A percentile compares a stretch with the other conserved stretches of the same genome.
phyloP scores from a whole-genome alignment of 164 flowering plant genomes.

The Euptelea pleiosperma region DNA sequence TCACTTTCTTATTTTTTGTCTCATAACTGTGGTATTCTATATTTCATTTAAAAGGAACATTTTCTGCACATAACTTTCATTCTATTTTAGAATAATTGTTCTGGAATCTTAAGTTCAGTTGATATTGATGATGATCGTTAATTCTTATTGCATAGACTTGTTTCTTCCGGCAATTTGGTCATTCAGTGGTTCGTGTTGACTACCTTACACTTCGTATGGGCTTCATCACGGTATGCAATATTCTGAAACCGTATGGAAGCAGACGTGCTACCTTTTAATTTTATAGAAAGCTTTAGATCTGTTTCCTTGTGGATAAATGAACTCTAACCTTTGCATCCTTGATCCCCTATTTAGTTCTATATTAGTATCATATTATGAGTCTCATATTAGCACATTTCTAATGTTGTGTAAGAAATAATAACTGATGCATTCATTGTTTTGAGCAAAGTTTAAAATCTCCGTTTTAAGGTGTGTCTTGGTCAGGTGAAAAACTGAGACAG shows the following conservation, averaged over 20 bases:
- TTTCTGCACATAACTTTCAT: too few species aligned
- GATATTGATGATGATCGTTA: not conserved
- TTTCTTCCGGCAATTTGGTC: constrained; percentile 94
- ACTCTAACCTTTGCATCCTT: constrained; percentile 4
- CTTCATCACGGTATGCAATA: constrained; percentile 65
- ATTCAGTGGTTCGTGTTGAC: constrained; percentile 82
- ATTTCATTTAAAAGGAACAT: too few species aligned
- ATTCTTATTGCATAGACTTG: constrained; percentile 54
- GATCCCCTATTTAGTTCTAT: not conserved
- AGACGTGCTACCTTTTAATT: not conserved
- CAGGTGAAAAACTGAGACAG: too few species aligned
- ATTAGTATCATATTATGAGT: not conserved
- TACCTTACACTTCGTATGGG: constrained; percentile 89
- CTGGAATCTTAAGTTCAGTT: not conserved
- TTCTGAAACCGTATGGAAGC: constrained; percentile 1
- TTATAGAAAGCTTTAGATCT: not conserved
- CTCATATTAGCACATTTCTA: not conserved
- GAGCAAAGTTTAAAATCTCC: too few species aligned
- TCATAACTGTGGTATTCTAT: too few species aligned
- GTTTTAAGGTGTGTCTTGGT: too few species aligned
- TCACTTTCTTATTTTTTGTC: too few species aligned
- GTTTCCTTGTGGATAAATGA: constrained; percentile 1
- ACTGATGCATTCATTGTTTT: too few species aligned
- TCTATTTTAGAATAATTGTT: too few species aligned
- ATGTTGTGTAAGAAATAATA: too few species aligned